Evolutionary conservation across 495 filamentous ascomycete genomes (phyloP).

Genomic region (Podospora pseudopauciseta): DNA sequence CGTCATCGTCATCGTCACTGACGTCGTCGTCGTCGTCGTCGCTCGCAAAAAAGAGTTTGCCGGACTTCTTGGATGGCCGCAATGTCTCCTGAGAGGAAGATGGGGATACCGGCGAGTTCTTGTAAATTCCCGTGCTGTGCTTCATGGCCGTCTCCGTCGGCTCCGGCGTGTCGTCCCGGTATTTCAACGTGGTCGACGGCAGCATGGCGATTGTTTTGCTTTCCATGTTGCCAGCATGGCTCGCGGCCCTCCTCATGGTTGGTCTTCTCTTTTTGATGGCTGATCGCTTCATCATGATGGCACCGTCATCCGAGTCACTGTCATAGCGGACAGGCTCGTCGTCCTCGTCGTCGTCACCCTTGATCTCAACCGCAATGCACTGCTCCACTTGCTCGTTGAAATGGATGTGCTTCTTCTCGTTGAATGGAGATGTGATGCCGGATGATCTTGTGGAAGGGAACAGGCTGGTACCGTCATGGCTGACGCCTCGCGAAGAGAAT

Average conservation of each 20-base stretch:
- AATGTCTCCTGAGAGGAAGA: conserved; percentile 76
- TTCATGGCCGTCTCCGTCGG: conserved; percentile 56
- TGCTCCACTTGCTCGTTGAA: conserved; percentile 96
- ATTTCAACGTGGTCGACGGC: conserved; percentile 89
- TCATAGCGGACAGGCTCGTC: conserved; percentile 52
- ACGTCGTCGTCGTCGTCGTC: conserved; percentile 43
- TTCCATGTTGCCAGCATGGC: conserved; percentile 53
- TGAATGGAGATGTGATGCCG: conserved; percentile 61
- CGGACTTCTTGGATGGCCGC: conserved; percentile 64
- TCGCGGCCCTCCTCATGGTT: conserved; percentile 47
- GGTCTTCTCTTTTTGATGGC: conserved; percentile 39
- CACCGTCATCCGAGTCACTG: conserved; percentile 67
- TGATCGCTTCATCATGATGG: conserved; percentile 79
- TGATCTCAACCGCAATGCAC: conserved; percentile 88
- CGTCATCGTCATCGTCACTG: conserved; percentile 60
- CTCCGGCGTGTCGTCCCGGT: conserved; percentile 74
- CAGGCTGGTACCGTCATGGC: conserved; percentile 54
- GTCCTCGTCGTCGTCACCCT: conserved; percentile 69
- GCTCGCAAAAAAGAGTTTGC: conserved; percentile 58
- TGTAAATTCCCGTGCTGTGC: conserved; percentile 45
- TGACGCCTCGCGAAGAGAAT: conserved; percentile 54
- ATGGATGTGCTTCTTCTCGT: conserved; percentile 80
- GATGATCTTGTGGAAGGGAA: conserved; percentile 59
- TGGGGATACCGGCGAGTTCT: conserved; percentile 54
- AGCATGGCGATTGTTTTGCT: conserved; percentile 92